These are phyloP conservation scores for Wickerhamiella alocasiicola DNA, from an alignment of 805 yeast genomes.

Conservation along the genomic window DNA sequence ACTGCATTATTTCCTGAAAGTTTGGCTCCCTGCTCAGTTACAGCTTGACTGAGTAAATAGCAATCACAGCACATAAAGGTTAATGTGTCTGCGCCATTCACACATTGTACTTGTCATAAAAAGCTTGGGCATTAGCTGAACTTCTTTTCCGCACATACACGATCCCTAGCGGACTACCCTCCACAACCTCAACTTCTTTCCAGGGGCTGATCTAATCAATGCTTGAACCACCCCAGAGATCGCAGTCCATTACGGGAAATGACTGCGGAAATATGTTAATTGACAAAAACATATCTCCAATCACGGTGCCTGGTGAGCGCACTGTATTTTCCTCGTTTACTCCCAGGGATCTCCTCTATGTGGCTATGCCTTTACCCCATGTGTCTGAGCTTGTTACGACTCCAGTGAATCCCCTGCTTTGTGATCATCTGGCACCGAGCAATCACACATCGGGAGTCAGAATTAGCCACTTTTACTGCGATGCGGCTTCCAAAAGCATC, in stretches of 20 bases:
- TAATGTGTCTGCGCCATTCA: too few species aligned
- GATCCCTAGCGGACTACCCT: too few species aligned
- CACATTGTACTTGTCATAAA: too few species aligned
- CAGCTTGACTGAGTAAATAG: too few species aligned
- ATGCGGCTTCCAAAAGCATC: constrained; percentile 2
- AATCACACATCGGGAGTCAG: constrained; percentile 15
- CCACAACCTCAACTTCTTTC: too few species aligned
- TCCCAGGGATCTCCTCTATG: constrained; percentile 22
- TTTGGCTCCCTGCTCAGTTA: too few species aligned
- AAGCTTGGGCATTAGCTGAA: too few species aligned
- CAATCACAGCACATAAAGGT: too few species aligned
- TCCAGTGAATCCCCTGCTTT: constrained; percentile 28
- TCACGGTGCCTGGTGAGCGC: constrained; percentile 22
- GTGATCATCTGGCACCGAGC: constrained; percentile 24
- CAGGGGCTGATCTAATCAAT: too few species aligned
- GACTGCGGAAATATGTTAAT: constrained; percentile 9
- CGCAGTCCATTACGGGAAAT: not conserved
- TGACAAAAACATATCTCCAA: not conserved
- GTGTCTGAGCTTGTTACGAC: constrained; percentile 27
- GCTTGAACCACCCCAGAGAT: constrained; percentile 6
- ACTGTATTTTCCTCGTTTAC: too few species aligned
- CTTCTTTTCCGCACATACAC: too few species aligned
- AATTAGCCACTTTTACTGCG: constrained; percentile 11
- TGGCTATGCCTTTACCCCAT: constrained; percentile 31
- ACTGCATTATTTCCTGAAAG: too few species aligned